Evolutionary conservation across 2,329 filamentous ascomycete genomes (phyloP), one percentile per base, ranked within the genome.

Genomic region (Diaporthe helianthi): DNA sequence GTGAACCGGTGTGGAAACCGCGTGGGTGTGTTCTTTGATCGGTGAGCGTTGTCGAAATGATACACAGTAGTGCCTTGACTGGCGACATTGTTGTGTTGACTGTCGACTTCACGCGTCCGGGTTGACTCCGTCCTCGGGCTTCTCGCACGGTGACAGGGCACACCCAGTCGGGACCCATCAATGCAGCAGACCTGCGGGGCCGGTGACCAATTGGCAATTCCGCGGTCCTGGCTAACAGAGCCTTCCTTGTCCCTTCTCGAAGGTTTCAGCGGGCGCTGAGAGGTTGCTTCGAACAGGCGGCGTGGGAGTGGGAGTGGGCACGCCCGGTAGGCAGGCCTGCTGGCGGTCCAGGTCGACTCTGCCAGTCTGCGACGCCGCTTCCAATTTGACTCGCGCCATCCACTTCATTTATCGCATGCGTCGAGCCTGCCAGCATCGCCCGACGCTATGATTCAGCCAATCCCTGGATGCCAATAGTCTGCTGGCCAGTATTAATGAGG

Each of bases 171-270:
- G 4, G n/a, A n/a, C 22, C 52, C 41, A 58, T 55, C 53, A 36
- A 67, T 49, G 22, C 52, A 58, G 65, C 44, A 46, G 52, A 47
- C 31, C 58, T 55, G 51, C 41, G 38, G 69, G 69, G 58, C 38
- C 31, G 44, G 41, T 24, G 64, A 63, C 71, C 68, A 72, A 72
- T 72, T 64, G 71, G 71, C 67, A 70, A 47, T 71, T 72, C 71
- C 71, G 65, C 71, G 70, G 70, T 44, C 68, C 65, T 61, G 47
- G 65, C 53, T 68, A 64, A 60, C 52, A 67, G 60, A 67, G 38
- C 24, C 52, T 67, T 67, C 65, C 65, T 49, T 67, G 65, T 29
- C 54, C 69, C 69, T 72, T 72, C 71, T 72, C 69, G 71, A 72
- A 72, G 71, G 68, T 72, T 72, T 72, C 71, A 68, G 69, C 64